A percentile compares a stretch with the other conserved stretches of the same genome.
Evolutionary conservation across 1,284 basidiomycete species (phyloP).

Genomic region (Ceratobasidium sp.): DNA sequence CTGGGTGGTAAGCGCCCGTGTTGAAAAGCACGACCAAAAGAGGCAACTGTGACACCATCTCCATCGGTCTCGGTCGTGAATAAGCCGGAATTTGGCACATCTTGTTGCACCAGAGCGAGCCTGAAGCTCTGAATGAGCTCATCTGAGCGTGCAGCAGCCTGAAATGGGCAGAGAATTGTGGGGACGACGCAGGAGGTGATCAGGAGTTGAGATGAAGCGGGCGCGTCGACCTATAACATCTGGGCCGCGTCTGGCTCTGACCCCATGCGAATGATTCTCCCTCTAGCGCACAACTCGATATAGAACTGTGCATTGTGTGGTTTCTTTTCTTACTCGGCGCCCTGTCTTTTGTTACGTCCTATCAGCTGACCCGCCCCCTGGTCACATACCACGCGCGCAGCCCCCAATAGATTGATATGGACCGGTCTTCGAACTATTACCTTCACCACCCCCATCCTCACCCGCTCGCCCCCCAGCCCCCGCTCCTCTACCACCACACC

Average conservation of each 20-base stretch:
- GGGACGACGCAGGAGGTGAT: not conserved
- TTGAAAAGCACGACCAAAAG: not conserved
- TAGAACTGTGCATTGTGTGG: conserved; percentile 7
- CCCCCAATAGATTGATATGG: conserved; percentile 36
- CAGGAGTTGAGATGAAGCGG: conserved; percentile 27
- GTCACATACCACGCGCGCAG: conserved; percentile 38
- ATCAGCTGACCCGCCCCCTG: conserved; percentile 39
- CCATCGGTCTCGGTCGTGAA: not conserved
- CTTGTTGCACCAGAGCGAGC: not conserved
- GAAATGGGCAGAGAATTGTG: not conserved
- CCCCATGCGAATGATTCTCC: conserved; percentile 23
- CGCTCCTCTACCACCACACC: conserved; percentile 49
- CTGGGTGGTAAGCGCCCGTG: not conserved
- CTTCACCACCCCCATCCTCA: conserved; percentile 50
- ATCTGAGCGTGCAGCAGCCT: conserved; percentile 14
- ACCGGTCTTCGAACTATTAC: conserved; percentile 21
- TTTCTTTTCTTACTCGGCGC: conserved; percentile 15
- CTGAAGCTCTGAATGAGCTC: conserved; percentile 31
- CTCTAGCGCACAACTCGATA: not conserved
- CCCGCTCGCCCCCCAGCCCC: conserved; percentile 53
- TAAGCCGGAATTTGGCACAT: conserved; percentile 7
- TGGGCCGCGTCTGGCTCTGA: not conserved
- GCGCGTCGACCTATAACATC: conserved; percentile 3
- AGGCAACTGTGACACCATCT: conserved; percentile 22
- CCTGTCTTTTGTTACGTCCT: conserved; percentile 38